Evolutionary conservation across 768 basidiomycete genomes (phyloP).

Genomic region (Rubroboletus pulcherrimus): DNA sequence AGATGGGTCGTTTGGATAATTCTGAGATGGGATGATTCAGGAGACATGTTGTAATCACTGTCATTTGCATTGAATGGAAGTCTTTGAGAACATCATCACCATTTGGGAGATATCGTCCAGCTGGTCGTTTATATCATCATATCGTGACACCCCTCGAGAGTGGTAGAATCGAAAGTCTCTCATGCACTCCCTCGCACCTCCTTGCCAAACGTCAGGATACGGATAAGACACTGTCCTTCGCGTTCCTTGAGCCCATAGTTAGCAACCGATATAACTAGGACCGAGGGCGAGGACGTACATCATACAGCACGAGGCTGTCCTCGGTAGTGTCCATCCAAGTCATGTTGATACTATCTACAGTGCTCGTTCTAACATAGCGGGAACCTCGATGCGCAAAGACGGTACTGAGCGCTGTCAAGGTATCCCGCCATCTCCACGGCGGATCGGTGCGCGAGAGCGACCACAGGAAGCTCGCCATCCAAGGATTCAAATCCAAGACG

Average conservation of each 20-base stretch:
- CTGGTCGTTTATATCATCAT: neutral
- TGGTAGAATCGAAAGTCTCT: slow-evolving; percentile 3
- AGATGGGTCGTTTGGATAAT: slow-evolving; percentile 70
- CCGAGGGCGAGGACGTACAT: slow-evolving; percentile 37
- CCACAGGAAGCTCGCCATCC: slow-evolving; percentile 24
- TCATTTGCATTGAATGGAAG: neutral
- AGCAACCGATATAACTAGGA: neutral
- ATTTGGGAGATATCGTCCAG: neutral
- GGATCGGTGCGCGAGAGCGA: slow-evolving; percentile 24
- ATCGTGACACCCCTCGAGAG: neutral
- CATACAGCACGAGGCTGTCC: slow-evolving; percentile 55
- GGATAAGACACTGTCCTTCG: slow-evolving; percentile 32
- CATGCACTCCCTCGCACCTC: slow-evolving; percentile 16
- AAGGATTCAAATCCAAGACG: slow-evolving; percentile 29
- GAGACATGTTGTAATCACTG: slow-evolving; percentile 12
- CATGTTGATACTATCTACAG: slow-evolving; percentile 43
- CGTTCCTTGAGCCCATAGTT: slow-evolving; percentile 21
- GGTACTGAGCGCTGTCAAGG: slow-evolving; percentile 26
- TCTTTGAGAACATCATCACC: neutral
- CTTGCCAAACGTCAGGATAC: slow-evolving; percentile 30
- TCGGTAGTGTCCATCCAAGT: slow-evolving; percentile 54
- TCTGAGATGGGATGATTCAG: slow-evolving; percentile 42
- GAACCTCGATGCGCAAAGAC: slow-evolving; percentile 25
- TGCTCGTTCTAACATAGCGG: slow-evolving; percentile 33
- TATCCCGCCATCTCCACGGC: slow-evolving; percentile 32